Percentiles rank a stretch among this genome's conserved stretches.
Evolutionary conservation across 495 filamentous ascomycete species (phyloP).

Genomic region (Aspergillus bridgeri): DNA sequence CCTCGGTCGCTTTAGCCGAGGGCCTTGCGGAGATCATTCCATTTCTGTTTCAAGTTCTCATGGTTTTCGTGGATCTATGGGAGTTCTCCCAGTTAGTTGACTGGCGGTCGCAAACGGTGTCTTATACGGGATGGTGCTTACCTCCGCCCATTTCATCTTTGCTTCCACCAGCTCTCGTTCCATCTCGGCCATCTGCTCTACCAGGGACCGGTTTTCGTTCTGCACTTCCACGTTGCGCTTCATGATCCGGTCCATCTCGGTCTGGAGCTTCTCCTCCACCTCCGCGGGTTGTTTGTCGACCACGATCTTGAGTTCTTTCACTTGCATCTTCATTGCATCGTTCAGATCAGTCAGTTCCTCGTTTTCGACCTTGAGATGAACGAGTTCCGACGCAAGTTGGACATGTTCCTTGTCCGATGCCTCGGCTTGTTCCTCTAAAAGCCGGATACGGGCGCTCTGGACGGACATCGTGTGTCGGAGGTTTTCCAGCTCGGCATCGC

Average conservation of each 20-base stretch:
- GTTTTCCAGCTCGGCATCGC: slow-evolving; percentile 76
- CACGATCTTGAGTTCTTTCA: slow-evolving; percentile 74
- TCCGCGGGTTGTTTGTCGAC: slow-evolving; percentile 88
- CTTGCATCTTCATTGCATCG: slow-evolving; percentile 78
- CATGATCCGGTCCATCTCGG: slow-evolving; percentile 90
- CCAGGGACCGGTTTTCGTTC: slow-evolving; percentile 83
- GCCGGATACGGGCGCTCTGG: slow-evolving; percentile 68
- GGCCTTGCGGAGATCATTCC: slow-evolving; percentile 73
- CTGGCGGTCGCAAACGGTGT: not conserved
- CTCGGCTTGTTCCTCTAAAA: slow-evolving; percentile 83
- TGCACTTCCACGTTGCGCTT: slow-evolving; percentile 90
- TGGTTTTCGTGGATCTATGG: slow-evolving; percentile 57
- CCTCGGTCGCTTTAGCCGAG: slow-evolving; percentile 39
- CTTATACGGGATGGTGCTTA: slow-evolving; percentile 40
- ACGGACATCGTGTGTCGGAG: slow-evolving; percentile 61
- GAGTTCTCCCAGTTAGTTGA: slow-evolving; percentile 13
- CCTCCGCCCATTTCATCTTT: slow-evolving; percentile 95
- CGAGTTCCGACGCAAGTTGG: slow-evolving; percentile 82
- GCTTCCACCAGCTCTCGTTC: slow-evolving; percentile 89
- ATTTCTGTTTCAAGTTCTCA: slow-evolving; percentile 73
- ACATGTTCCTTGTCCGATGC: slow-evolving; percentile 92
- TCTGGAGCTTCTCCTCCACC: slow-evolving; percentile 75
- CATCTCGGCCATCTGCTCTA: slow-evolving; percentile 90
- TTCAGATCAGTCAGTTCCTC: slow-evolving; percentile 84
- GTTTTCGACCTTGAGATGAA: slow-evolving; percentile 89